phyloP scores from a whole-genome alignment of 108 stramenopile genomes.

The Skeletonema tropicum region DNA sequence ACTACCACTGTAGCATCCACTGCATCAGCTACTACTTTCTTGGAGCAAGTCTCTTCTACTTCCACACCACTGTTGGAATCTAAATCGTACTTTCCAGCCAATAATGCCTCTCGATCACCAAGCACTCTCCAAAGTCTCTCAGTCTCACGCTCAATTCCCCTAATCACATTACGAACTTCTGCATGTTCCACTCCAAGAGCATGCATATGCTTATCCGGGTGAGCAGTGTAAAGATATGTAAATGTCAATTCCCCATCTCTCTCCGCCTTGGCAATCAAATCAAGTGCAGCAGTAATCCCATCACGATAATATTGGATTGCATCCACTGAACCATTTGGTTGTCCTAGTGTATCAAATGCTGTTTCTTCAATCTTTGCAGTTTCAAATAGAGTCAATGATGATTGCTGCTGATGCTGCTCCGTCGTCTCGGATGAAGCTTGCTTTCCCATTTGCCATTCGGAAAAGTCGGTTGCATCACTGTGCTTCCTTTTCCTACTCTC shows the following conservation, averaged over 20 bases:
- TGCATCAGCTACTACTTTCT: background rate
- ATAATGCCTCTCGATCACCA: conserved; percentile 23
- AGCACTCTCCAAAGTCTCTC: conserved; percentile 37
- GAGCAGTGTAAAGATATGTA: conserved; percentile 41
- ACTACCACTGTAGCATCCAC: conserved; percentile 30
- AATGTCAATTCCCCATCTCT: conserved; percentile 17
- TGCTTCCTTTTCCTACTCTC: conserved; percentile 6
- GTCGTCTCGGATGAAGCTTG: background rate
- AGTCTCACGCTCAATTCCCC: conserved; percentile 31
- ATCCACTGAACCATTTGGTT: conserved; percentile 28
- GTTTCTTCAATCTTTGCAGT: conserved; percentile 45
- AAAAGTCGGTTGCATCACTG: conserved; percentile 30
- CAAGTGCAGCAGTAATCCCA: conserved; percentile 29
- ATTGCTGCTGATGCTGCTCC: background rate
- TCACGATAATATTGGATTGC: conserved; percentile 31
- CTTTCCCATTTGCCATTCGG: conserved; percentile 33
- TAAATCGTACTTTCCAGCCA: conserved; percentile 13
- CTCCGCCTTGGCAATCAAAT: conserved; percentile 28
- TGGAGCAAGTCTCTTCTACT: background rate
- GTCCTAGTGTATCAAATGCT: conserved; percentile 34
- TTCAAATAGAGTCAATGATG: conserved; percentile 17
- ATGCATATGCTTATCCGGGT: conserved; percentile 50
- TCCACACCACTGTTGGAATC: background rate
- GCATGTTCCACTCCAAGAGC: conserved; percentile 40
- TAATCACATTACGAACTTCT: conserved; percentile 33